Conservation (phyloP, 2,329 filamentous ascomycete species). For the Cladorrhinum sp. region DNA sequence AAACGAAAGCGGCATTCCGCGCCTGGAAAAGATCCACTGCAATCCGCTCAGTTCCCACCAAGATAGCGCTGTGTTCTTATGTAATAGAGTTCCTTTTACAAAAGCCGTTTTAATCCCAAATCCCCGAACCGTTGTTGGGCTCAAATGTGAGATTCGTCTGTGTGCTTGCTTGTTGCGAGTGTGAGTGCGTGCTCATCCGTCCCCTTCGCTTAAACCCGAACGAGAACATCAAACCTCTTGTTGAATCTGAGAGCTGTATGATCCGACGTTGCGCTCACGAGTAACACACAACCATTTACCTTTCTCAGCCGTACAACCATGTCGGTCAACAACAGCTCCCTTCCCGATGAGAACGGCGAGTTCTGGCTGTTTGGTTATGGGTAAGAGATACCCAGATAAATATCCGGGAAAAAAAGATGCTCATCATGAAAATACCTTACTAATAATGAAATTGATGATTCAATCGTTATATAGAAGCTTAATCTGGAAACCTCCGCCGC, state of each 20-base stretch:
- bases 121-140: not conserved
- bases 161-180: not conserved
- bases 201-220: constrained; percentile 12
- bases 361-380: constrained; percentile 98
- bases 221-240: constrained; percentile 19
- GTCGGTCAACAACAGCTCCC: constrained; percentile 32
- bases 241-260: constrained; percentile 4
- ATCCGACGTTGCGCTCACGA: not conserved
- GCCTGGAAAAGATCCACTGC: not conserved
- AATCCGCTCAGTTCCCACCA: constrained; percentile 14
- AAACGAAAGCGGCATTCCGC: not conserved
- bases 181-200: constrained; percentile 11
- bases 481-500: constrained; percentile 97
- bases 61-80: not conserved
- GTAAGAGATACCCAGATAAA: constrained; percentile 44
- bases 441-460: constrained; percentile 7
- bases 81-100: constrained; percentile 4
- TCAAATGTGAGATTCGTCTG: constrained; percentile 3
- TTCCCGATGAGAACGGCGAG: constrained; percentile 49
- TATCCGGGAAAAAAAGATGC: not conserved
- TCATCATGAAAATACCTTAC: not conserved
- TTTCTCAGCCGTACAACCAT: too few relatives aligned
- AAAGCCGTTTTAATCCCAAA: constrained; percentile 6
- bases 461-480: constrained; percentile 62
- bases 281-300: not conserved